Conservation (phyloP, 371 early-diverging fungal genomes). For the Dinochytrium kinnereticum region DNA sequence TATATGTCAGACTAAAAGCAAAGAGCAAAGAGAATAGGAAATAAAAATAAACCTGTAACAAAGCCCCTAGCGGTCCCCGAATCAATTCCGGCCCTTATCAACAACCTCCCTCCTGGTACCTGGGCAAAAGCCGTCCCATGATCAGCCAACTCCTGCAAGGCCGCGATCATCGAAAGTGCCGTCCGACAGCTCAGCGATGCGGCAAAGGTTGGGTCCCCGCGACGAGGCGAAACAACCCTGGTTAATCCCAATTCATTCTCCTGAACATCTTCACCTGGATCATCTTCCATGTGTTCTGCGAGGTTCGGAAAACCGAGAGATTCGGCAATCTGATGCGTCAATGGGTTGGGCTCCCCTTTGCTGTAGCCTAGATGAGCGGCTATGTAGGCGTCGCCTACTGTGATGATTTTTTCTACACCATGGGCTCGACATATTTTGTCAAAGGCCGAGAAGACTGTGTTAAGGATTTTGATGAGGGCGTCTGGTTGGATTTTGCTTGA, state of each 20-base stretch:
- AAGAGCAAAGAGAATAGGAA: not conserved
- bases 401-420: slow-evolving; percentile 19
- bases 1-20: slow-evolving; percentile 1
- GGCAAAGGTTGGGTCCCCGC: not conserved
- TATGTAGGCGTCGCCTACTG: slow-evolving; percentile 23
- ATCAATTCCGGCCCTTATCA: slow-evolving; percentile 3
- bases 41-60: slow-evolving; percentile 18
- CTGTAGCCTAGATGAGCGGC: slow-evolving; percentile 3
- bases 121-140: slow-evolving; percentile 4
- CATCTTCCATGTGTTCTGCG: not conserved
- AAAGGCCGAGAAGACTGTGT: slow-evolving; percentile 12
- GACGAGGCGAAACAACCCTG: not conserved
- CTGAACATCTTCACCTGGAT: not conserved
- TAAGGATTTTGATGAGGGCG: slow-evolving; percentile 13
- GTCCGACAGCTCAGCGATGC: not conserved
- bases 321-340: not conserved
- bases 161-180: slow-evolving; percentile 1
- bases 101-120: not conserved
- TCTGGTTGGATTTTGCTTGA: slow-evolving; percentile 18
- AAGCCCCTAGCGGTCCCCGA: slow-evolving; percentile 20
- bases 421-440: slow-evolving; percentile 14
- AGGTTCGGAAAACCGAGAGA: not conserved
- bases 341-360: not conserved
- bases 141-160: not conserved
- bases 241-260: slow-evolving; percentile 5